These are phyloP conservation scores for Sporobolomyces pararoseus DNA, from an alignment of 768 basidiomycete genomes.

Conservation along the genomic window DNA sequence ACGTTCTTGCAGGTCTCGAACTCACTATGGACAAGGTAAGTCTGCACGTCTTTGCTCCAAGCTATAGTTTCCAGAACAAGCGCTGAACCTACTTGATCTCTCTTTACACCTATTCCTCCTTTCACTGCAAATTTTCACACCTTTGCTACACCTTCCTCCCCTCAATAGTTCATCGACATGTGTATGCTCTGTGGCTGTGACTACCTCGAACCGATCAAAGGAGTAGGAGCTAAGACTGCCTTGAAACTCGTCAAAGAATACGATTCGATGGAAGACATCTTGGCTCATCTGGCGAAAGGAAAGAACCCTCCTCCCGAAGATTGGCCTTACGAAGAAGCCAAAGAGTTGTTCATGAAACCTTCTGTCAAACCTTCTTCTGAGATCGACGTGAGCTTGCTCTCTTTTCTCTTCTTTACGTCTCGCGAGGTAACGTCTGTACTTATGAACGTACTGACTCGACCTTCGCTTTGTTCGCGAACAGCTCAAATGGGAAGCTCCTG, in stretches of 20 bases:
- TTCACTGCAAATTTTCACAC: neutral
- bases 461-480: constrained; percentile 47
- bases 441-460: constrained; percentile 7
- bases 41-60: neutral
- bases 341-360: constrained; percentile 80
- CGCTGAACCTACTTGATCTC: neutral
- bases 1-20: constrained; percentile 77
- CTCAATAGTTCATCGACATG: constrained; percentile 79
- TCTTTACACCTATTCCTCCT: neutral
- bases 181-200: constrained; percentile 96
- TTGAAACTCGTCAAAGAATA: constrained; percentile 85
- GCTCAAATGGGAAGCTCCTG: constrained; percentile 92
- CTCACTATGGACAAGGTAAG: constrained; percentile 86
- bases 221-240: constrained; percentile 91
- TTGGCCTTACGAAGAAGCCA: constrained; percentile 96
- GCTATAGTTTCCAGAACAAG: neutral
- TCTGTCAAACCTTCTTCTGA: constrained; percentile 82
- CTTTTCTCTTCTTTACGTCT: neutral
- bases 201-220: constrained; percentile 97
- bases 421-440: neutral
- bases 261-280: constrained; percentile 64
- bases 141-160: too few species aligned
- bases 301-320: constrained; percentile 77
- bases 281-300: constrained; percentile 60
- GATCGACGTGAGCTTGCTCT: constrained; percentile 61